Base-by-base conservation (phyloP, 768 basidiomycete genomes). In the Boletus reticulatus region DNA sequence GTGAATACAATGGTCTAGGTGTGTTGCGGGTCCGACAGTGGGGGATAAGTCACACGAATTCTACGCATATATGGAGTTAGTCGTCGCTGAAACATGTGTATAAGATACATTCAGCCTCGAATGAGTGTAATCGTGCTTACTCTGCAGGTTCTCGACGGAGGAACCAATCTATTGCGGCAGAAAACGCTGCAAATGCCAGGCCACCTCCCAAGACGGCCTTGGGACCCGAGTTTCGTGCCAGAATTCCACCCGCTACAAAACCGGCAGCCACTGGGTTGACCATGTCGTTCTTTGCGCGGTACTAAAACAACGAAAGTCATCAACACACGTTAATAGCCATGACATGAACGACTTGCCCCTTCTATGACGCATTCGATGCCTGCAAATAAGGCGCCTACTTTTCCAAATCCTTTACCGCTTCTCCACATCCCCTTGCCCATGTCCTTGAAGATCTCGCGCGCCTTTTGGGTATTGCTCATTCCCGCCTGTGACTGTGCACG, bases 351-450 rank as follows among this genome's bases (percentile, higher is more conserved):
- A 85, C 94, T 68, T 72, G 91, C 95, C 61, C 87, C 90, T 75
- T 98, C 96, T 52, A 98, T 88, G 53, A 93, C 87, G 64, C 96
- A 98, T 74, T 98, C 96, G 9, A 92, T 85, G 27, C 95, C 94
- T n/a, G 94, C 88, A 69, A 92, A 98, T 43, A 98, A 66, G 13
- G 92, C 92, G 17, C 94, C 96, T 44, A 98, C 92, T 76, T 94
- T 95, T 0, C 86, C 94, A 66, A 98, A 98, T 1, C 93, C 89
- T 71, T 89, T 94, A 19, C 96, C 95, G 47, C 80, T 89, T 29
- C 80, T 78, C 84, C 84, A 93, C 93, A 98, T 96, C 34, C 87
- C 88, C 61, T 80, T 84, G 1, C 95, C 95, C 92, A 97, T 98
- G 56, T 98, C 95, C 67, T 85, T 91, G 71, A 97, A 89, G 36